Evolutionary conservation across 2,329 filamentous ascomycete genomes (phyloP).

Genomic region (Aspergillus eucalypticola): DNA sequence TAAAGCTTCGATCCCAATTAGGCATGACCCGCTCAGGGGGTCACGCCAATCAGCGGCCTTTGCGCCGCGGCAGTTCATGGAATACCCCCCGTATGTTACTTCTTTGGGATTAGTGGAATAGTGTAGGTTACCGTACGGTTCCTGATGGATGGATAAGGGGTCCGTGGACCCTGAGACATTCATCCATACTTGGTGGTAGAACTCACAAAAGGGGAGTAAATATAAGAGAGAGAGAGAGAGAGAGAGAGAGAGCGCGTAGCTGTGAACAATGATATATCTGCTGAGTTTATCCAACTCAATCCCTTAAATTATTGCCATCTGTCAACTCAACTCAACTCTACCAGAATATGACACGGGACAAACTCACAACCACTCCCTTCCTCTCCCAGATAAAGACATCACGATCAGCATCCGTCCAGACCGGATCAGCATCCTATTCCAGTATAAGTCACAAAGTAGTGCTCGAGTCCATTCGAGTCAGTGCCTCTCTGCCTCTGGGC

Average conservation of each 20-base stretch:
- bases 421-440: background rate
- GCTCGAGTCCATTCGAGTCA: no score
- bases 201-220: no score
- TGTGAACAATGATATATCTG: no score
- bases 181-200: background rate
- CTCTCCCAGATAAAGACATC: background rate
- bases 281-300: no score
- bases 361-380: background rate
- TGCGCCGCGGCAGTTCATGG: slow-evolving; percentile 21
- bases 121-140: no score
- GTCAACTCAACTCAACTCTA: no score
- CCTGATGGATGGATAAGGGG: background rate
- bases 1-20: background rate
- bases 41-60: slow-evolving; percentile 13
- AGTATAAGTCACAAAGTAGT: no score
- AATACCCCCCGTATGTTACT: background rate
- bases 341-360: no score
- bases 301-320: no score
- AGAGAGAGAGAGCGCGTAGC: no score
- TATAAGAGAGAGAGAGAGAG: no score
- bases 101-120: background rate
- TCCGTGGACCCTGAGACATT: background rate
- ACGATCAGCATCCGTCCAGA: slow-evolving; percentile 8
- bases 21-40: slow-evolving; percentile 9
- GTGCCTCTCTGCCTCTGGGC: no score